Evolutionary conservation across 2,329 filamentous ascomycete species (phyloP).

Genomic region (Dactylonectria estremocensis): DNA sequence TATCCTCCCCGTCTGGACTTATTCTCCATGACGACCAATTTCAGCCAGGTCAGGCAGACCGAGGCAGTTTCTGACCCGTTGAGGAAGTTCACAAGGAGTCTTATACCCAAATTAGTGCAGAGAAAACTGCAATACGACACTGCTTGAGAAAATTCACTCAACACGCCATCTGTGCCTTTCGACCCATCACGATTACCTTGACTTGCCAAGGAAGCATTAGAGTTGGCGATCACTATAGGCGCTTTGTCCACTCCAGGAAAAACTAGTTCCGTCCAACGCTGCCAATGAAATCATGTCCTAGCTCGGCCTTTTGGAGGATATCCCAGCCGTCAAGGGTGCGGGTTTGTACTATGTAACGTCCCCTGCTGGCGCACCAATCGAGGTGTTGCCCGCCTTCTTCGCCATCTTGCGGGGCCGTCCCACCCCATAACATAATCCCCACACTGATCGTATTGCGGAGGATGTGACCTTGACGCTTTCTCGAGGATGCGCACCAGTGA

Average conservation of each 20-base stretch:
- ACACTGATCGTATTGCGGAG: slow-evolving; percentile 4
- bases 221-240: background rate
- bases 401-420: slow-evolving; percentile 14
- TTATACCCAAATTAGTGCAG: slow-evolving; percentile 13
- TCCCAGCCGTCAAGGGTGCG: background rate
- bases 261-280: slow-evolving; percentile 7
- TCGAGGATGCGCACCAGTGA: slow-evolving; percentile 27
- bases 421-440: slow-evolving; percentile 6
- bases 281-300: slow-evolving; percentile 17
- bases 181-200: background rate
- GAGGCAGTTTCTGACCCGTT: too few relatives aligned
- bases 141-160: slow-evolving; percentile 1
- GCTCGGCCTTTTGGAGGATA: background rate
- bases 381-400: slow-evolving; percentile 11
- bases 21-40: background rate
- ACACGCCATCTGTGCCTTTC: background rate
- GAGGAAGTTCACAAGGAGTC: background rate
- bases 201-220: background rate
- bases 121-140: background rate
- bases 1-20: background rate
- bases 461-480: slow-evolving; percentile 6
- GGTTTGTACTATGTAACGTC: background rate
- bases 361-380: slow-evolving; percentile 25
- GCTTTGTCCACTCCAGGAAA: slow-evolving; percentile 7
- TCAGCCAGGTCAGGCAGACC: too few relatives aligned